phyloP scores from a whole-genome alignment of 225 moss, liverwort and hornwort genomes.

The Physcomitrellopsis africana region DNA sequence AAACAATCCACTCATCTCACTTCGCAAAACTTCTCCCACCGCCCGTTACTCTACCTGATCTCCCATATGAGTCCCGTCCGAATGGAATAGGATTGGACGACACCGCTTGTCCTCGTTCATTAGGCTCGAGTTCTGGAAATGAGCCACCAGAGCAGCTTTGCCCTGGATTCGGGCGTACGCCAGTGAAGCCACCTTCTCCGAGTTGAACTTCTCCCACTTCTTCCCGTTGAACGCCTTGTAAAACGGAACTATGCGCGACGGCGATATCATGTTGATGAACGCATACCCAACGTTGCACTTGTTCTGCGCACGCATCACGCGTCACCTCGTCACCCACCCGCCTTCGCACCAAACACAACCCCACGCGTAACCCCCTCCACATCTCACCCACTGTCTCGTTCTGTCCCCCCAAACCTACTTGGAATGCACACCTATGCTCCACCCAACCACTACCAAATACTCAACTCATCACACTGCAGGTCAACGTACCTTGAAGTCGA shows the following conservation, averaged over 20 bases:
- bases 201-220: conserved; percentile 99
- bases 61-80: conserved; percentile 95
- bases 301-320: conserved; percentile 57
- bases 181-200: conserved; percentile 96
- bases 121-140: conserved; percentile 95
- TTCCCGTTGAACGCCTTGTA: conserved; percentile 99
- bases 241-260: conserved; percentile 87
- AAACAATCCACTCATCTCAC: no score
- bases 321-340: no score
- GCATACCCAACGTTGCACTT: conserved; percentile 99
- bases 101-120: conserved; percentile 99
- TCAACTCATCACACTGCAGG: background rate
- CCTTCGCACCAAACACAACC: no score
- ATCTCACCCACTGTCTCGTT: no score
- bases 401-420: no score
- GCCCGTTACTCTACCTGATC: conserved; percentile 81
- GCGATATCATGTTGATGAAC: conserved; percentile 97
- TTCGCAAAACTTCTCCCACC: no score
- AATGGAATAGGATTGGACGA: conserved; percentile 98
- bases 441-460: no score
- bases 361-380: no score
- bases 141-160: conserved; percentile 96
- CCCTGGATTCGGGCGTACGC: conserved; percentile 99
- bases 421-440: no score
- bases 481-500: conserved; percentile 88